These are phyloP conservation scores for Colletotrichum sp. DNA, from an alignment of 2,329 filamentous ascomycete genomes.

Conservation along the genomic window DNA sequence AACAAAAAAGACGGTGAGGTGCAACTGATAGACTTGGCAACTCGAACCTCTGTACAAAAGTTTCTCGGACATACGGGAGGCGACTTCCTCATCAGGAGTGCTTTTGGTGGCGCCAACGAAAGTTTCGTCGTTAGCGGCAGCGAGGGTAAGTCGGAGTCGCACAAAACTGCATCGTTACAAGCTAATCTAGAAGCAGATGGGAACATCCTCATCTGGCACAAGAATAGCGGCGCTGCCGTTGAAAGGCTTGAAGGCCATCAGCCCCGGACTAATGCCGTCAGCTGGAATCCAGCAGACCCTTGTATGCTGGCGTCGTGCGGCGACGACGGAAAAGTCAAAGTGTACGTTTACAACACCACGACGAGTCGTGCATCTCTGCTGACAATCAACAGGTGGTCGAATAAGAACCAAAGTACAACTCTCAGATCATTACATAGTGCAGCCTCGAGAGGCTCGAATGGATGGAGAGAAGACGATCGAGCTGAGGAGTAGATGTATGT, in stretches of 20 bases:
- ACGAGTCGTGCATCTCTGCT: background rate
- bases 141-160: constrained; percentile 68
- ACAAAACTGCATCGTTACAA: background rate
- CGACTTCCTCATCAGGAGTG: constrained; percentile 79
- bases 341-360: constrained; percentile 62
- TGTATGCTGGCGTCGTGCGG: constrained; percentile 90
- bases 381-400: constrained; percentile 27
- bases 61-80: constrained; percentile 80
- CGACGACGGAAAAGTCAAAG: constrained; percentile 83
- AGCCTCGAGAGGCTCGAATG: constrained; percentile 11
- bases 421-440: constrained; percentile 23
- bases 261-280: constrained; percentile 82
- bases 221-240: constrained; percentile 77
- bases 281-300: constrained; percentile 86
- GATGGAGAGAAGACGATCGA: constrained; percentile 11
- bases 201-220: constrained; percentile 88
- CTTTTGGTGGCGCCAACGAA: constrained; percentile 89
- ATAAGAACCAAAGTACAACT: constrained; percentile 24
- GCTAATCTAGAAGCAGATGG: constrained; percentile 51
- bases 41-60: constrained; percentile 72
- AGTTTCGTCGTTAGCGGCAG: constrained; percentile 92
- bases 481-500: background rate
- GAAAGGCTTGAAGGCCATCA: constrained; percentile 78
- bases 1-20: constrained; percentile 82
- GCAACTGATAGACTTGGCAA: constrained; percentile 78